Base-by-base conservation (phyloP, 2,329 filamentous ascomycete genomes). In the Hymenoscyphus salicellus region DNA sequence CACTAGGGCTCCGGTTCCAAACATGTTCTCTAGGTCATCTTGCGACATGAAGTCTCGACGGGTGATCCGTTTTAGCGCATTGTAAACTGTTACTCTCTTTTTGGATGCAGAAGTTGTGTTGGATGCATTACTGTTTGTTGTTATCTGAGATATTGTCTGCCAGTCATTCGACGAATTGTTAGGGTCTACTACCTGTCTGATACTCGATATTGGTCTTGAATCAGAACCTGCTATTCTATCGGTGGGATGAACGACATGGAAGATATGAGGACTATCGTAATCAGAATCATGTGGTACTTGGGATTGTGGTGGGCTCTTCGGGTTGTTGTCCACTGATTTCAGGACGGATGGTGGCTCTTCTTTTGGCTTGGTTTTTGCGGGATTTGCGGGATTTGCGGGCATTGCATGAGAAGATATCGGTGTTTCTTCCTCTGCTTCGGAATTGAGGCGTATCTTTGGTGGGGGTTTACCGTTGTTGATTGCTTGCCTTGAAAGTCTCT, bases 41-140 rank as follows among this genome's bases (percentile, higher is more conserved):
- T 36, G 58, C 49, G 33, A 36, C 16, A 60, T 49, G 11, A 36
- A 60, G 41, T 60, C 58, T 30, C 33, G 58, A 11, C 58, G 58
- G 7, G 58, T 52, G 38, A 60, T 49, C 4, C 58, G 58, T 26
- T 23, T 60, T 8, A 60, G 20, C 26, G 58, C 58, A 14, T 60
- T 26, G 28, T 46, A 17, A 8, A 60, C 41, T 17, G 23, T 60
- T 38, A 5, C 23, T 23, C 36, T 20, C 41, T 43, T 60, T n/a
- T 36, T 20, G 30, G 58, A 28, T 20, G n/a, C 43, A 16, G 36
- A 46, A 17, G 36, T 20, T 11, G 33, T 60, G 11, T 46, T 16
- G 30, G 58, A 49, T 14, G 16, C 14, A 52, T 26, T 52, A 5
- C 23, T 52, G n/a, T 23, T 52, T 10, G 43, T 49, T 8, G 17